A percentile compares a stretch with the other conserved stretches of the same genome.
Evolutionary conservation across 2,329 filamentous ascomycete species (phyloP).

Genomic region (Alternaria sp.): DNA sequence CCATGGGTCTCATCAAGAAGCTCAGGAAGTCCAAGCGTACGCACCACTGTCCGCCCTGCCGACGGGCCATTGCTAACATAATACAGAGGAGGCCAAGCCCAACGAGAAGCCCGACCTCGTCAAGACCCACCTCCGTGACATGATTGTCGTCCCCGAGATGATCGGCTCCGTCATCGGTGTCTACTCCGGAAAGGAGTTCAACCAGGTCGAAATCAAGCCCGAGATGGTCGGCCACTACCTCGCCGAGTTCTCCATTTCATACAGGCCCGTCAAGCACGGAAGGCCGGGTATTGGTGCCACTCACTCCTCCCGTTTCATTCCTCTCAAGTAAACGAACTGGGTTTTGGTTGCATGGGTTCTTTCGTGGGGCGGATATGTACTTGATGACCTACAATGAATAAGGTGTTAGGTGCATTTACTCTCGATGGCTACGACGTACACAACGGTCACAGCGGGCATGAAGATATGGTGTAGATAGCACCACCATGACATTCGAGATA

Average conservation of each 20-base stretch:
- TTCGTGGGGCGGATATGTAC: constrained; percentile 47
- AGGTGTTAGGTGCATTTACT: constrained; percentile 49
- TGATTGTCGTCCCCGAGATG: constrained; percentile 99
- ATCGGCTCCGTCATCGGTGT: constrained; percentile 98
- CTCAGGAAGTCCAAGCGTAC: constrained; percentile 80
- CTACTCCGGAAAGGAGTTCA: constrained; percentile 99
- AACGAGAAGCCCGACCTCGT: constrained; percentile 99
- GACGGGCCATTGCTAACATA: constrained; percentile 1
- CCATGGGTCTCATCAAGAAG: constrained; percentile 99
- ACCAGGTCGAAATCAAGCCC: constrained; percentile 99
- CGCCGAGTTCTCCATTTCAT: constrained; percentile 99
- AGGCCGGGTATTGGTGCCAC: constrained; percentile 99
- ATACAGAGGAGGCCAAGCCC: constrained; percentile 58
- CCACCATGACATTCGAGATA: constrained; percentile 41
- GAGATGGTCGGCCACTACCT: constrained; percentile 99
- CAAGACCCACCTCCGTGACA: constrained; percentile 99
- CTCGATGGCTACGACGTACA: constrained; percentile 41
- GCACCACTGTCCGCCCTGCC: neutral
- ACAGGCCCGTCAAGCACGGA: constrained; percentile 99
- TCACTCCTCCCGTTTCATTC: constrained; percentile 99
- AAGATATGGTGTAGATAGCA: constrained; percentile 42
- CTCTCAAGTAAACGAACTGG: constrained; percentile 81
- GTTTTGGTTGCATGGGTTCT: constrained; percentile 50
- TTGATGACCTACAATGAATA: constrained; percentile 50
- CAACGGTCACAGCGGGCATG: constrained; percentile 37